Percentiles rank a stretch among this genome's conserved stretches.
Conservation (phyloP, 2,329 filamentous ascomycete genomes). For the Cyphellophora europaea region DNA sequence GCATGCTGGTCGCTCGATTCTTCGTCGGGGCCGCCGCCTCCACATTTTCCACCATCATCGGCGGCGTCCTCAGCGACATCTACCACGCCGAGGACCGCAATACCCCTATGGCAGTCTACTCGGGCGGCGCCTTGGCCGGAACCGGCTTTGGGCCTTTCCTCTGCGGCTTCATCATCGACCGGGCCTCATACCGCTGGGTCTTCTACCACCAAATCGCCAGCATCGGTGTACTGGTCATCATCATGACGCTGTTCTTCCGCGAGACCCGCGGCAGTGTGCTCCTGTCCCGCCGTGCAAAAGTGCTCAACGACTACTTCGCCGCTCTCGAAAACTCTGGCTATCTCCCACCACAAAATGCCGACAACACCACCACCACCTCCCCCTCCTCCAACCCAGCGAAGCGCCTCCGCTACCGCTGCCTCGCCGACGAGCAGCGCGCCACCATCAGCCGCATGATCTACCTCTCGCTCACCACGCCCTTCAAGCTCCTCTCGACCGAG, state of each 20-base stretch:
- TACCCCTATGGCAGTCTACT: constrained; percentile 82
- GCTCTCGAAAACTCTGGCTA: constrained; percentile 30
- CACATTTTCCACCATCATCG: constrained; percentile 79
- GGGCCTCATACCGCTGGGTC: constrained; percentile 70
- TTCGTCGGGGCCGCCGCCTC: constrained; percentile 62
- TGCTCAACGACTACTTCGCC: constrained; percentile 72
- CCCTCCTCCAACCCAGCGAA: background rate
- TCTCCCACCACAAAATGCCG: constrained; percentile 34
- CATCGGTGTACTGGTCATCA: constrained; percentile 52
- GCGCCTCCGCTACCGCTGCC: background rate
- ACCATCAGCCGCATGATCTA: constrained; percentile 22
- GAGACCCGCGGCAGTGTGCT: constrained; percentile 78
- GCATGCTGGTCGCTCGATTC: constrained; percentile 64
- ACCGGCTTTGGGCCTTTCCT: constrained; percentile 72
- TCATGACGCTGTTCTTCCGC: constrained; percentile 62
- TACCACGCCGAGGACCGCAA: constrained; percentile 73
- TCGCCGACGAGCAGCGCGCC: background rate
- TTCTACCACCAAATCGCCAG: constrained; percentile 78
- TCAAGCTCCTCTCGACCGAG: constrained; percentile 47
- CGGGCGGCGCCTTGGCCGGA: constrained; percentile 66
- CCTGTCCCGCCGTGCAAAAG: constrained; percentile 62
- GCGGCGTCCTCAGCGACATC: constrained; percentile 82
- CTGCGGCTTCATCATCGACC: constrained; percentile 58
- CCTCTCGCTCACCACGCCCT: constrained; percentile 15
- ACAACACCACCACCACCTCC: constrained; percentile 52